Base-by-base conservation (phyloP, 1,284 basidiomycete genomes). In the Termitomyces sp. region DNA sequence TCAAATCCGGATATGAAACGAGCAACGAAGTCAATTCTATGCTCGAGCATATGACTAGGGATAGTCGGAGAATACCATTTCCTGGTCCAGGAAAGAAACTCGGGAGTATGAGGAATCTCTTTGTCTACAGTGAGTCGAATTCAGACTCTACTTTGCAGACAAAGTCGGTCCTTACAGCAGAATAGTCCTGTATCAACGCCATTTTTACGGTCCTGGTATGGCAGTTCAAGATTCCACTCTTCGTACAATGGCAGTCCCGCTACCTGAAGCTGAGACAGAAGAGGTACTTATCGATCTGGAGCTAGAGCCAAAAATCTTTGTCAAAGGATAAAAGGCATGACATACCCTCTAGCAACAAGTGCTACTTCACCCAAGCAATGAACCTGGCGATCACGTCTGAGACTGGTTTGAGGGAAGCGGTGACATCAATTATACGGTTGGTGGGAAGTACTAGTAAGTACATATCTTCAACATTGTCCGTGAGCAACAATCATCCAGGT, bases 141-240 rank as follows among this genome's bases (percentile, higher is more conserved):
- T 30, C 18, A 19, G 16, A 18, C 11, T 21, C 40, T 7, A 14
- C 14, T n/a, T 7, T 18, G 24, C 41, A 50, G 49, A 38, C 40
- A 28, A n/a, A 2, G 26, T 50, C 34, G 43, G 31, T 19, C 10
- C 41, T 11, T 4, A 48, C 18, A 30, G 49, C 43, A 47, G 49
- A 46, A 26, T 50, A 1, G 11, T 46, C 16, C 43, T 50, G 3
- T 50, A 50, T 24, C 44, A 50, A 18, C 49, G 49, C 16, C 24
- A 46, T 37, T 50, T 50, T 7, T 46, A 50, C 21, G 49, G 43
- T 35, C 43, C 31, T 19, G 49, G 49, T 13, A 50, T 50, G 18
- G 37, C 19, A 9, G 33, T 47, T 30, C 34, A 47, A 24, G 46
- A 41, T 11, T 19, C 30, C 1, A 16, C 37, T 10, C 21, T 40